Conservation (phyloP, 1,284 basidiomycete genomes). For the Apiotrichum porosum region DNA sequence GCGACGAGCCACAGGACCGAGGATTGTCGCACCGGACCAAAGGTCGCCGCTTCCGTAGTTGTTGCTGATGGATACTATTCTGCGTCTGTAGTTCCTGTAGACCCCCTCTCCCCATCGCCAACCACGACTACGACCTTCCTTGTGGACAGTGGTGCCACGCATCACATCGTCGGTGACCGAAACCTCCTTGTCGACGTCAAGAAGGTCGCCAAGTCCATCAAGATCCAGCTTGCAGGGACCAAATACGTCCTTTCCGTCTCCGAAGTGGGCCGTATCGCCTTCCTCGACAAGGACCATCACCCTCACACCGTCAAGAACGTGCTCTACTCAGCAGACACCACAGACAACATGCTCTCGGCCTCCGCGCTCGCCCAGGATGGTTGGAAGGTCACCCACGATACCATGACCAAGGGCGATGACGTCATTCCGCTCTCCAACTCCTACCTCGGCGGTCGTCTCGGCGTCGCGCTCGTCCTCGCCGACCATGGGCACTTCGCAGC, state of each 20-base stretch:
- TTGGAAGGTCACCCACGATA: not conserved
- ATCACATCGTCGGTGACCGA: not conserved
- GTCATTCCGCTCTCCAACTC: not conserved
- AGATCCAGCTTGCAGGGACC: conserved; percentile 1
- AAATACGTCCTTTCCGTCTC: not conserved
- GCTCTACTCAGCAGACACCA: not conserved
- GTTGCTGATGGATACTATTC: no score
- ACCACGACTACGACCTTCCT: not conserved
- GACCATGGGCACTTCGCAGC: not conserved
- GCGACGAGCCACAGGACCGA: no score
- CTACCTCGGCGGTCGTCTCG: not conserved
- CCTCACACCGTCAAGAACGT: not conserved
- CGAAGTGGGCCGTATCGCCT: not conserved
- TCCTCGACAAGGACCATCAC: no score
- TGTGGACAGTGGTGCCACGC: conserved; percentile 2
- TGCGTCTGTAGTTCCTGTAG: no score
- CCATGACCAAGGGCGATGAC: not conserved
- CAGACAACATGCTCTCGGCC: not conserved
- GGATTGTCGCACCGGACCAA: no score
- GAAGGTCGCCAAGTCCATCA: not conserved
- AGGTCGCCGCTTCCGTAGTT: no score
- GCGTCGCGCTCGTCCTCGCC: no score
- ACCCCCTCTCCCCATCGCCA: no score
- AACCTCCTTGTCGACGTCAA: not conserved
- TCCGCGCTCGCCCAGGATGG: not conserved